Percentiles rank a stretch among this genome's conserved stretches.
These are phyloP conservation scores for Rhinocladiella similis DNA, from an alignment of 2,329 filamentous ascomycete genomes.

Conservation along the genomic window DNA sequence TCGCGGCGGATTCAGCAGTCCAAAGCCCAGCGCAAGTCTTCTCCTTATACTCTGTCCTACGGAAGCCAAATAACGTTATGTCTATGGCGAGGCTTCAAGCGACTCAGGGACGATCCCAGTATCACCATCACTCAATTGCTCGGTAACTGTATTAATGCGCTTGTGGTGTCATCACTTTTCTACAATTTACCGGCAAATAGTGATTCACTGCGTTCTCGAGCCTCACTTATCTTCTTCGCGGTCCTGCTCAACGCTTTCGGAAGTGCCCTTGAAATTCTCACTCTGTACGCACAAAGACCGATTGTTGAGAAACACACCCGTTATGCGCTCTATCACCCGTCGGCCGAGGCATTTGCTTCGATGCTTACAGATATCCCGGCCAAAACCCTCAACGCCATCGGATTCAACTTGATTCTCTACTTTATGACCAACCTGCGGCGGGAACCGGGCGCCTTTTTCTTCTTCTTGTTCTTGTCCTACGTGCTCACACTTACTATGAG, in stretches of 20 bases:
- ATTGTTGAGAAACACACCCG: conserved; percentile 89
- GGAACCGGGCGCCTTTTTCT: conserved; percentile 76
- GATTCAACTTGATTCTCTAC: conserved; percentile 79
- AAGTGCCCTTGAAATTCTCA: conserved; percentile 69
- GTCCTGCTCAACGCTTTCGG: conserved; percentile 63
- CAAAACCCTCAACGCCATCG: conserved; percentile 70
- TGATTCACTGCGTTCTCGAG: conserved; percentile 62
- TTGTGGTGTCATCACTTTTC: conserved; percentile 67
- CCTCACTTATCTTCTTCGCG: conserved; percentile 64
- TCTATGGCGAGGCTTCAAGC: conserved; percentile 62
- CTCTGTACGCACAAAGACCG: conserved; percentile 79
- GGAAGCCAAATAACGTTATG: conserved; percentile 56
- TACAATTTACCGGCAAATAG: conserved; percentile 62
- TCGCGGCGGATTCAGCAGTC: conserved; percentile 45
- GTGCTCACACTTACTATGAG: conserved; percentile 59
- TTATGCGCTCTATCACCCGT: conserved; percentile 87
- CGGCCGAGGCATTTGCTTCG: conserved; percentile 78
- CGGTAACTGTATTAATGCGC: conserved; percentile 57
- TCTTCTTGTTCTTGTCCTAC: conserved; percentile 72
- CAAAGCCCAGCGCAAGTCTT: conserved; percentile 43
- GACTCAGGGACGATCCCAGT: conserved; percentile 64
- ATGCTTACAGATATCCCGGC: conserved; percentile 85
- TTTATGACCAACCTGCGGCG: conserved; percentile 83
- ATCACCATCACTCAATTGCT: conserved; percentile 65
- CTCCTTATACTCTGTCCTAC: conserved; percentile 58